Evolutionary conservation across 306 rosid genomes (phyloP).

Genomic region (Vigna hirtella): DNA sequence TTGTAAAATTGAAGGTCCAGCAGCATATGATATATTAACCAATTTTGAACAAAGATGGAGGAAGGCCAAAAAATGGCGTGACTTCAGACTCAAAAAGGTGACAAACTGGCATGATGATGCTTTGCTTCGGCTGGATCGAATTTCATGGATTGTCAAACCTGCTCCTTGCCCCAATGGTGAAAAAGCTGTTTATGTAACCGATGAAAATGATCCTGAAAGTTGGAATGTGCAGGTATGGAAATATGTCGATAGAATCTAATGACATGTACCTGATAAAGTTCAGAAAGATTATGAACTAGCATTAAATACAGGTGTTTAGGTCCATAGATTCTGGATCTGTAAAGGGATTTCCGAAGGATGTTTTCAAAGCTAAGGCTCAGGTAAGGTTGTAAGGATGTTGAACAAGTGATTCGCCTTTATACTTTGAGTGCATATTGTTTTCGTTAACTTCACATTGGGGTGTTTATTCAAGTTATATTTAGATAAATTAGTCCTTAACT

Average conservation of each 20-base stretch:
- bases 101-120: conserved; percentile 71
- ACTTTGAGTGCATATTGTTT: conserved; percentile 16
- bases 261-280: conserved; percentile 19
- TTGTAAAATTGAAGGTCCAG: conserved; percentile 83
- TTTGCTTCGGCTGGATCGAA: conserved; percentile 65
- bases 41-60: conserved; percentile 80
- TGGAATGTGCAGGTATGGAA: conserved; percentile 78
- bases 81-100: conserved; percentile 66
- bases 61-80: conserved; percentile 73
- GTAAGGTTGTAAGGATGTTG: conserved; percentile 45
- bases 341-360: conserved; percentile 76
- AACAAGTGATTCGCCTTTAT: conserved; percentile 11
- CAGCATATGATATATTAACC: conserved; percentile 76
- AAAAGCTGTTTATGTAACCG: conserved; percentile 47
- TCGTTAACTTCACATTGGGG: conserved; percentile 1
- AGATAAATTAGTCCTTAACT: conserved; percentile 20
- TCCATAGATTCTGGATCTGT: conserved; percentile 87
- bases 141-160: conserved; percentile 72
- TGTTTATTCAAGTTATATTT: conserved; percentile 20
- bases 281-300: conserved; percentile 32
- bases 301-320: conserved; percentile 72
- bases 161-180: conserved; percentile 52
- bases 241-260: conserved; percentile 35
- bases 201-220: conserved; percentile 61
- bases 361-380: conserved; percentile 66